Conservation (phyloP, 176 grass and related monocot genomes). For the Carex pumila region DNA sequence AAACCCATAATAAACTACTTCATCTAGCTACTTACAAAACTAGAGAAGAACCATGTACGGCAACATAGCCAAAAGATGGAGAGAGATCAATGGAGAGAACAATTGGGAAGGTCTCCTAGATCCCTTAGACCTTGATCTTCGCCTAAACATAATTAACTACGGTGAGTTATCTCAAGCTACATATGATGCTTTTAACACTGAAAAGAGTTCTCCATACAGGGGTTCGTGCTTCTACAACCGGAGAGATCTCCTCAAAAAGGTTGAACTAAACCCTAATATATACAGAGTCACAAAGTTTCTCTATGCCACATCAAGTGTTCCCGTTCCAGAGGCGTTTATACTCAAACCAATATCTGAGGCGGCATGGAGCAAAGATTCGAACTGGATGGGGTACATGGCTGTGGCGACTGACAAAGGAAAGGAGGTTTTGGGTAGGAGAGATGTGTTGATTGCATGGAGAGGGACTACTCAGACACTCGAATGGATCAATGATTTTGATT, state of each 20-base stretch:
- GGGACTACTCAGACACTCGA: constrained; percentile 66
- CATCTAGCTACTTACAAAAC: neutral
- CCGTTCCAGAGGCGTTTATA: constrained; percentile 72
- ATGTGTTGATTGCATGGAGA: constrained; percentile 82
- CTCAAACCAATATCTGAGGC: constrained; percentile 38
- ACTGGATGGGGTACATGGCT: constrained; percentile 85
- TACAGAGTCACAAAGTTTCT: constrained; percentile 77
- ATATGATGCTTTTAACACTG: constrained; percentile 62
- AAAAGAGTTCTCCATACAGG: constrained; percentile 63
- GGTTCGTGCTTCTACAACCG: constrained; percentile 59
- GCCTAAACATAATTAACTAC: constrained; percentile 65
- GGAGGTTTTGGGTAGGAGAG: constrained; percentile 62
- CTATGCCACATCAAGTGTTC: constrained; percentile 68
- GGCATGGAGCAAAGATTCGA: constrained; percentile 78
- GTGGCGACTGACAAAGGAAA: constrained; percentile 81
- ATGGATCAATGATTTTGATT: constrained; percentile 84
- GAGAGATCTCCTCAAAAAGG: constrained; percentile 46
- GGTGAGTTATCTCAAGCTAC: constrained; percentile 63
- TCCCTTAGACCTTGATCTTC: constrained; percentile 62
- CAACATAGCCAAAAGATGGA: constrained; percentile 61
- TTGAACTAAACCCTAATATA: constrained; percentile 42
- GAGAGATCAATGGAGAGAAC: constrained; percentile 52
- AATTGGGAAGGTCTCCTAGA: constrained; percentile 67
- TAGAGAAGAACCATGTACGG: constrained; percentile 30
- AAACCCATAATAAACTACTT: neutral